Evolutionary conservation across 1,139 yeast genomes (phyloP), one percentile per base, ranked within the genome.

Genomic region (Sugiyamaella grinbergsii): DNA sequence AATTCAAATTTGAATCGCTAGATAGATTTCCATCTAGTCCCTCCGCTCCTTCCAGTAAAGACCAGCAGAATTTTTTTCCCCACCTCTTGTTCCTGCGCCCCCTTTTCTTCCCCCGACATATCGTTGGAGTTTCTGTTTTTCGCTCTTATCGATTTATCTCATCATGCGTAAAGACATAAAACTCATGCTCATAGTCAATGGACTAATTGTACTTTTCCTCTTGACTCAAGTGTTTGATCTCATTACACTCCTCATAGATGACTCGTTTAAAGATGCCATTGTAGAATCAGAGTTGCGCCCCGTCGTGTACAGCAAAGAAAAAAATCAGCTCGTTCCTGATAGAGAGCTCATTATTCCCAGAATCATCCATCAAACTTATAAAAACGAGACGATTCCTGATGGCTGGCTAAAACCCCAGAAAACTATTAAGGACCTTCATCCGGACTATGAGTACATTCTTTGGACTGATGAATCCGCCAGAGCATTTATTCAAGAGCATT

Each of bases 301-400:
- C 7, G 59, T 55, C 49, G 48, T 26, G 6, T 59, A 58, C 47
- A 54, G 45, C n/a, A 41, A 51, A 45, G 55, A 51, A 18, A 16
- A 47, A 5, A 43, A 24, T 13, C 33, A 38, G 4, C 33, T 36
- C 29, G 32, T 46, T 16, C 63, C 65, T 8, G 60, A 58, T 39
- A 49, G 63, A 13, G 53, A 47, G 20, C 55, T 54, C 11, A 64
- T 83, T 39, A 86, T 89, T 45, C 97, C 97, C 22, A 87, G 85
- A 63, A 89, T 89, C 64, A 88, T 90, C 52, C 97, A 90, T 66
- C 97, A 90, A 68, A 90, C 96, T 13, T 90, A 90, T 70, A 89
- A 87, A 67, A 83, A 86, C 22, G 77, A 72, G 15, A 78, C 81
- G 23, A 79, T 89, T 20, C 97, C 96, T 2, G 88, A 81, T 42